Evolutionary conservation across 805 yeast species (phyloP), one percentile per base, ranked within the genome.

Genomic region (Phaffomyces antillensis): DNA sequence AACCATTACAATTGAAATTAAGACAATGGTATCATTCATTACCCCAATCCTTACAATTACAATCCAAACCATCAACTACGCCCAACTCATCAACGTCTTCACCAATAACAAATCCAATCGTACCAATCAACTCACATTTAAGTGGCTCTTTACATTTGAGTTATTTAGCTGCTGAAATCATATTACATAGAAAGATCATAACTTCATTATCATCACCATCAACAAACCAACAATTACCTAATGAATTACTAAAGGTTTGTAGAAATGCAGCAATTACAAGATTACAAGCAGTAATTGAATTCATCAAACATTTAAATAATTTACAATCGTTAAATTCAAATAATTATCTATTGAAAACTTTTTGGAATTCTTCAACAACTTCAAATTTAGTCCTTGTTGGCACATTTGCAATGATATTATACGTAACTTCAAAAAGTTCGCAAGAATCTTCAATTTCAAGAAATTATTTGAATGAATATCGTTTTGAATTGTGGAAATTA

Each of bases 161-260:
- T 1, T 90, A 90, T 61, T 86, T 89, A 65, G 91, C 95, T 0
- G 84, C 95, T 0, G 98, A 90, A 59, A 77, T 90, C 34, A 84
- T 93, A 0, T 67, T 90, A 23, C 97, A 90, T 62, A 68, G 97
- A 41, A 79, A 81, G 54, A 86, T 86, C 43, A 76, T 84, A 23
- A 72, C 83, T 6, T 67, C 46, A 11, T 40, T 46, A 36, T 39
- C 49, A 11, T 30, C 41, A 17, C 47, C 35, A 37, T 77, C 10
- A 64, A 84, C 39, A 58, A 54, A 52, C 25, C 47, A 60, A 7
- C 67, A 67, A 25, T 61, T 78, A 0, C 77, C 83, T 7, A 65
- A 64, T 10, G 84, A 81, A 48, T 62, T 83, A 23, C 67, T 73
- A 10, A 63, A 68, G 28, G 89, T 89, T 1, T 88, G 96, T 60